These are phyloP conservation scores for Cystobasidium ongulense DNA, from an alignment of 768 basidiomycete genomes.

Conservation along the genomic window DNA sequence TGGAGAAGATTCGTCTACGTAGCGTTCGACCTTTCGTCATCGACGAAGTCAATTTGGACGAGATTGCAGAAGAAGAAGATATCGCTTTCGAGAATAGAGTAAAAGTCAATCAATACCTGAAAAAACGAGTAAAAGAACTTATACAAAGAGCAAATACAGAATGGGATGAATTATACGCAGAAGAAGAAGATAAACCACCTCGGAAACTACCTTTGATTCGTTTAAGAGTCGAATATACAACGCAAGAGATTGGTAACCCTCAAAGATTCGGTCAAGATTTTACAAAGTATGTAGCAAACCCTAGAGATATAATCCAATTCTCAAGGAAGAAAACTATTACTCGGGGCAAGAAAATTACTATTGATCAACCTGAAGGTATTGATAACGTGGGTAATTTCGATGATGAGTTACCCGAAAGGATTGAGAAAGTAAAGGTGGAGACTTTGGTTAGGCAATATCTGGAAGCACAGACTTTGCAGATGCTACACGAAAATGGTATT, in stretches of 20 bases:
- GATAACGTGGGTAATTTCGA: constrained; percentile 63
- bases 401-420: constrained; percentile 49
- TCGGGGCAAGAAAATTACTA: constrained; percentile 52
- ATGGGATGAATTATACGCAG: constrained; percentile 68
- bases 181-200: constrained; percentile 48
- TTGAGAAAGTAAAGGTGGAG: constrained; percentile 72
- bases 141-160: constrained; percentile 67
- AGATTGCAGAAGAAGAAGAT: constrained; percentile 66
- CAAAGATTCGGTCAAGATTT: constrained; percentile 96
- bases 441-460: constrained; percentile 87
- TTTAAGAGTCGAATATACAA: constrained; percentile 32
- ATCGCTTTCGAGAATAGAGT: constrained; percentile 73
- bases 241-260: constrained; percentile 75
- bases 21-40: constrained; percentile 92
- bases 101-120: constrained; percentile 71
- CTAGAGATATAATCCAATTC: constrained; percentile 84
- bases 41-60: constrained; percentile 66
- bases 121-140: constrained; percentile 63
- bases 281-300: constrained; percentile 81
- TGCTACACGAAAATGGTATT: constrained; percentile 82
- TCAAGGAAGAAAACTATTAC: constrained; percentile 66
- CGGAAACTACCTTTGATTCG: constrained; percentile 57
- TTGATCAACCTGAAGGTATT: constrained; percentile 67
- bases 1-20: constrained; percentile 75
- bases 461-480: constrained; percentile 80